Conservation (phyloP, 495 filamentous ascomycete species). For the Penicillium lividum region DNA sequence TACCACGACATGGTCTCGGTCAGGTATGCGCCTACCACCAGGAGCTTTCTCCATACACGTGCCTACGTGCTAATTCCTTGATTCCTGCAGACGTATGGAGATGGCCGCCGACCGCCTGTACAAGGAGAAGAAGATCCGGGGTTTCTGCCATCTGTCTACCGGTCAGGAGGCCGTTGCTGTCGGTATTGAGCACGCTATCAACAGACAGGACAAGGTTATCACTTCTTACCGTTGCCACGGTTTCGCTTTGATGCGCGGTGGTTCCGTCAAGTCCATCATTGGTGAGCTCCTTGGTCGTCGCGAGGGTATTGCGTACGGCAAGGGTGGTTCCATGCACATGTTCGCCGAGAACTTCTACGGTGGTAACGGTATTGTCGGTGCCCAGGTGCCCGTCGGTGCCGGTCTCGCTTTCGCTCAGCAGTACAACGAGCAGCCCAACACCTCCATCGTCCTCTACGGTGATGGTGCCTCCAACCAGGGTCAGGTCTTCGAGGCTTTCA, state of each 20-base stretch:
- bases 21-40: constrained; percentile 57
- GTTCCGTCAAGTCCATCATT: constrained; percentile 87
- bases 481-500: constrained; percentile 99
- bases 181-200: constrained; percentile 95
- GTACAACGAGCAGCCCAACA: constrained; percentile 82
- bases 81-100: constrained; percentile 81
- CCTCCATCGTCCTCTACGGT: constrained; percentile 88
- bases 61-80: constrained; percentile 1
- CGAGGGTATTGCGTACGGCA: constrained; percentile 96
- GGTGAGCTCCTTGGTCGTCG: constrained; percentile 93
- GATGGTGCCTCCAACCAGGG: constrained; percentile 98
- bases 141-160: constrained; percentile 98
- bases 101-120: constrained; percentile 97
- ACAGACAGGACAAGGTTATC: constrained; percentile 88
- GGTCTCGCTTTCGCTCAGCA: constrained; percentile 96
- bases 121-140: constrained; percentile 99
- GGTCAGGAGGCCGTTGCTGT: constrained; percentile 97
- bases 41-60: background rate
- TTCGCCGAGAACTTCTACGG: constrained; percentile 97
- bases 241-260: constrained; percentile 95
- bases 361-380: constrained; percentile 98
- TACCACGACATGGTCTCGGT: constrained; percentile 96
- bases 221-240: constrained; percentile 99
- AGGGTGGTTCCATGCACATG: constrained; percentile 99
- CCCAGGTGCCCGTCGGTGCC: constrained; percentile 96